phyloP scores from a whole-genome alignment of 805 yeast genomes.

The Torulaspora indica region DNA sequence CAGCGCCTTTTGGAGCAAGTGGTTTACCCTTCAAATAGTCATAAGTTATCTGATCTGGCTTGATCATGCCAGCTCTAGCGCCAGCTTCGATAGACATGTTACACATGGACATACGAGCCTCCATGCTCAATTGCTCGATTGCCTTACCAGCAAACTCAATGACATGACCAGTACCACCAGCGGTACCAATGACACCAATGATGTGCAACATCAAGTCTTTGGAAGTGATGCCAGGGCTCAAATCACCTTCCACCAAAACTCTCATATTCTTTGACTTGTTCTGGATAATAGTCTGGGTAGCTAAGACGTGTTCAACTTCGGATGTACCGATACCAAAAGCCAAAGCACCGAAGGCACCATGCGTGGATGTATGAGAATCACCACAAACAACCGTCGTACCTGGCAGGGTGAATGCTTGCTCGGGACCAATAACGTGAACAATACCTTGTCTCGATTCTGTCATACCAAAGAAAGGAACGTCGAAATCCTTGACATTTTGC shows the following conservation, averaged over 20 bases:
- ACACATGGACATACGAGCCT: slow-evolving; percentile 98
- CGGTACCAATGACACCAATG: slow-evolving; percentile 95
- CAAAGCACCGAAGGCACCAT: slow-evolving; percentile 95
- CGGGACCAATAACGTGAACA: slow-evolving; percentile 98
- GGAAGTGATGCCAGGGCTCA: slow-evolving; percentile 86
- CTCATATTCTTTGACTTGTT: slow-evolving; percentile 95
- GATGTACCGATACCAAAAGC: slow-evolving; percentile 99
- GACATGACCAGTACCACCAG: slow-evolving; percentile 98
- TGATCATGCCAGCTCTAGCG: slow-evolving; percentile 99
- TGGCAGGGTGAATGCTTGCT: slow-evolving; percentile 96
- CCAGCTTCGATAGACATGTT: slow-evolving; percentile 99
- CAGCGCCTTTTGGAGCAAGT: slow-evolving; percentile 85
- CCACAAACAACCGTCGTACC: slow-evolving; percentile 99
- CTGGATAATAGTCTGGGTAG: slow-evolving; percentile 94
- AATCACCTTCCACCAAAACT: slow-evolving; percentile 76
- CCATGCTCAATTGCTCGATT: slow-evolving; percentile 84
- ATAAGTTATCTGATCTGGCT: slow-evolving; percentile 86
- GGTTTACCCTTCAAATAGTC: slow-evolving; percentile 91
- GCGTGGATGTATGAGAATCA: slow-evolving; percentile 97
- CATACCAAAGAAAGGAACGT: slow-evolving; percentile 91
- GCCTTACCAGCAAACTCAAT: slow-evolving; percentile 97
- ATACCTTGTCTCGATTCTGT: slow-evolving; percentile 93
- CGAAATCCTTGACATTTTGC: slow-evolving; percentile 85
- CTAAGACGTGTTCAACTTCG: slow-evolving; percentile 97
- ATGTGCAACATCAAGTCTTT: slow-evolving; percentile 93